Base-by-base conservation (phyloP, 495 filamentous ascomycete species). In the Xylaria telfairii region DNA sequence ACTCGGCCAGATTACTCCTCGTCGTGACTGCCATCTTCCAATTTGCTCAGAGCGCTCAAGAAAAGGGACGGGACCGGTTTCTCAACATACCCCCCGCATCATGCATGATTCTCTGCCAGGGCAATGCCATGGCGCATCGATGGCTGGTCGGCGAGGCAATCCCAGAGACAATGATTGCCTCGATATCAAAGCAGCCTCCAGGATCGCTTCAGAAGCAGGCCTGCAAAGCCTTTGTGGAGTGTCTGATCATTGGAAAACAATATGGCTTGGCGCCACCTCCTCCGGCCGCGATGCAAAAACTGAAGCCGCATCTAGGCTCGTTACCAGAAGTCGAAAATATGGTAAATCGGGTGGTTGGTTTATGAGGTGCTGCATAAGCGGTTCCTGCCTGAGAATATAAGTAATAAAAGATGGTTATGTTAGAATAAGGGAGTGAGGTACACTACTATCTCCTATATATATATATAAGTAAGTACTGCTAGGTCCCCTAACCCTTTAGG, bases 161-260 rank as follows among this genome's bases (percentile, higher is more conserved):
- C 59, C 59, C 59, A 10, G 59, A 62, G 4, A 4, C 0, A 42
- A 62, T 62, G 34, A 15, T 19, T 24, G n/a, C 59, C 6, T 62
- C 42, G 59, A 62, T 62, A 62, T 24, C 59, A n/a, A 24, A 44
- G 2, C 32, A 62, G 28, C n/a, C 2, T 13, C 21, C 19, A 7
- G 59, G 37, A 24, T 17, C 59, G n/a, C 9, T 28, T 39, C 59
- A 62, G 10, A 62, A 62, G 59, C 59, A 8, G 34, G 59, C n/a
- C 5, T 62, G 21, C 12, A 62, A 62, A 34, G 21, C 37, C 19
- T 10, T 62, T 26, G 59, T 62, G 59, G 59, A 62, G 8, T 62
- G 32, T 26, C 1, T 62, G n/a, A 62, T 62, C 77, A 78, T 78
- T 72, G 74, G 74, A 54, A 78, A 76, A 65, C 74, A 78, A 32